Base-by-base conservation (phyloP, 2,329 filamentous ascomycete genomes). In the Nemania sp. region DNA sequence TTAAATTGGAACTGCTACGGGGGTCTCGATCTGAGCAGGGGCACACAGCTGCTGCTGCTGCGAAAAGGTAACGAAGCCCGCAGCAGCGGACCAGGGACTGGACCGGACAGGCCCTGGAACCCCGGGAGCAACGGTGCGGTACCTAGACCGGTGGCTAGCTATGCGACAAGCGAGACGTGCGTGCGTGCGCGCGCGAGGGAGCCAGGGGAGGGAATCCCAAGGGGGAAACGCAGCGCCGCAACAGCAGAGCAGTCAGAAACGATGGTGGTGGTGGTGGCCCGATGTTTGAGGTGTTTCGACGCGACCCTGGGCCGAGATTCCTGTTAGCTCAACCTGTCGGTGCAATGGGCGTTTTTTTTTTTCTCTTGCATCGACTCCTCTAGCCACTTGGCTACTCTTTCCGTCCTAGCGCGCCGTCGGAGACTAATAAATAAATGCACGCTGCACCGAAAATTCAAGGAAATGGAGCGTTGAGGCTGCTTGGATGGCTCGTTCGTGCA, bases 221-320 rank as follows among this genome's bases (percentile, higher is more conserved):
- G 49, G 52, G 56, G 60, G 55, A 44, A 55, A 52, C 52, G 52
- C 50, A 53, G 51, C 56, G 56, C 56, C 56, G 54, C 50, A 61
- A 55, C 46, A 58, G 50, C 45, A 50, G 54, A 52, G 56, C 53
- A 50, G 49, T 39, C 41, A 56, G 49, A 60, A 51, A 56, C n/a
- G 50, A 34, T 47, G 52, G 54, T 63, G 59, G 61, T 59, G 60
- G 51, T 57, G 60, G 65, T 67, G 65, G 65, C 65, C 64, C 64
- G 63, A 66, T 67, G 62, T 65, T 67, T 64, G 64, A 66, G 62
- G 64, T 67, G 60, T 68, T 66, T 67, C 62, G 66, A 67, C 67
- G 67, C 67, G 65, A 68, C 67, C 62, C 66, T 68, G 67, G 67
- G 65, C 67, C 67, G 67, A 69, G 62, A 68, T 69, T 69, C 67